phyloP scores from a whole-genome alignment of 2,329 filamentous ascomycete species.

The Fusarium ambrosium region DNA sequence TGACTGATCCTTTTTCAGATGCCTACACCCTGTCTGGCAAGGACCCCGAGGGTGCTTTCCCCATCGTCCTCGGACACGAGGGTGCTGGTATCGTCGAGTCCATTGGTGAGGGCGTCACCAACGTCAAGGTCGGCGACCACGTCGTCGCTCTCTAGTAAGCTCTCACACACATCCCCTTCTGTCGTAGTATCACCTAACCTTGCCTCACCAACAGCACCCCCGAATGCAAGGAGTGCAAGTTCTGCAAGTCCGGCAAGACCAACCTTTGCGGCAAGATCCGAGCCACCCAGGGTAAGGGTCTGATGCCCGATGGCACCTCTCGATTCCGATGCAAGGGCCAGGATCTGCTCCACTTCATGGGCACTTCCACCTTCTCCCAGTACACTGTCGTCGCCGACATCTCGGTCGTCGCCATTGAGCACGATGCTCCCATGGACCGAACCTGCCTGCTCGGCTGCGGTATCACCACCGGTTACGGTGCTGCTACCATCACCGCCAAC shows the following conservation, averaged over 20 bases:
- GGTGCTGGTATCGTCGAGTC: slow-evolving; percentile 94
- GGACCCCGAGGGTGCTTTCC: slow-evolving; percentile 95
- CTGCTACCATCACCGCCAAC: slow-evolving; percentile 91
- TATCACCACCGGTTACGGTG: slow-evolving; percentile 98
- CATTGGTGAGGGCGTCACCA: slow-evolving; percentile 93
- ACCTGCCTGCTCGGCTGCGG: slow-evolving; percentile 97
- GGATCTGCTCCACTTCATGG: slow-evolving; percentile 98
- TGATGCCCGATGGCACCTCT: slow-evolving; percentile 97
- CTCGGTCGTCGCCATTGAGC: slow-evolving; percentile 93
- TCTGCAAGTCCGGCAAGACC: slow-evolving; percentile 99
- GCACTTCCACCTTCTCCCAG: slow-evolving; percentile 97
- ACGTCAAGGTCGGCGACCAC: slow-evolving; percentile 92
- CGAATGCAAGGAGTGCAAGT: slow-evolving; percentile 98
- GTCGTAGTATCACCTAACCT: slow-evolving; percentile 13
- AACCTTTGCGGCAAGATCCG: slow-evolving; percentile 99
- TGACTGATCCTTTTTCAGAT: slow-evolving; percentile 64
- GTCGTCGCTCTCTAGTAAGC: slow-evolving; percentile 88
- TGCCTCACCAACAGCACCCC: slow-evolving; percentile 75
- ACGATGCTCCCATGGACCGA: slow-evolving; percentile 92
- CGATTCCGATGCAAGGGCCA: slow-evolving; percentile 96
- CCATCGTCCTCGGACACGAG: slow-evolving; percentile 89
- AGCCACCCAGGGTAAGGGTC: slow-evolving; percentile 92
- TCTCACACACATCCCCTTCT: background rate
- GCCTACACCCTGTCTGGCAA: slow-evolving; percentile 96
- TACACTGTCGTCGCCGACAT: slow-evolving; percentile 99